These are phyloP conservation scores for Ascosphaera acerosa DNA, from an alignment of 2,329 filamentous ascomycete genomes.

Conservation along the genomic window DNA sequence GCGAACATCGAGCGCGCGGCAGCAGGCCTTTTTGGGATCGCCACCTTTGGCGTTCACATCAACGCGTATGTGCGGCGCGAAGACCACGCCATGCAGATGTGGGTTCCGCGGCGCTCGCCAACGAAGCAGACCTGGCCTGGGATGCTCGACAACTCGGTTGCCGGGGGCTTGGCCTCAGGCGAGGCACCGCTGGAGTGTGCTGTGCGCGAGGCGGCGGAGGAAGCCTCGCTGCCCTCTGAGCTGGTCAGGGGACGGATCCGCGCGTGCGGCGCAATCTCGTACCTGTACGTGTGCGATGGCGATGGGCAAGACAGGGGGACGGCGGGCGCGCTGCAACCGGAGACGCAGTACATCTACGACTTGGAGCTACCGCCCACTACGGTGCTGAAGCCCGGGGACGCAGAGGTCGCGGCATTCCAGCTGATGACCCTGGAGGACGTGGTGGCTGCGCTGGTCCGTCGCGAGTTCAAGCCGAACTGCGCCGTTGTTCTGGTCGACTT, in stretches of 20 bases:
- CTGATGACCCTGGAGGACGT: conserved; percentile 57
- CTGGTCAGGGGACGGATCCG: conserved; percentile 36
- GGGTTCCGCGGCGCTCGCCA: conserved; percentile 53
- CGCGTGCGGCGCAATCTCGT: conserved; percentile 48
- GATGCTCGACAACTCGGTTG: conserved; percentile 91
- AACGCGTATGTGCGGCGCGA: conserved; percentile 38
- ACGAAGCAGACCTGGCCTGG: conserved; percentile 68
- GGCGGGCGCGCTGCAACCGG: conserved; percentile 59
- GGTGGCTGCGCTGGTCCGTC: conserved; percentile 38
- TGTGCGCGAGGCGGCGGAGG: conserved; percentile 67
- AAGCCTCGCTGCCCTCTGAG: conserved; percentile 51
- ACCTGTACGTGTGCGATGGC: conserved; percentile 43
- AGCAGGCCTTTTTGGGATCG: conserved; percentile 45
- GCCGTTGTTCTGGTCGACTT: conserved; percentile 68
- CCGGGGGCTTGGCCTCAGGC: conserved; percentile 56
- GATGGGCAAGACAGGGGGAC: conserved; percentile 56
- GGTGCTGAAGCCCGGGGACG: conserved; percentile 52
- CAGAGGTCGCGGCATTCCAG: conserved; percentile 68
- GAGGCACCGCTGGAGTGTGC: conserved; percentile 62
- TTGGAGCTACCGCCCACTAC: conserved; percentile 46
- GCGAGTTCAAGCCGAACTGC: conserved; percentile 85
- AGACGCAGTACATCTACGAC: conserved; percentile 81
- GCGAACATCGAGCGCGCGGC: conserved; percentile 58
- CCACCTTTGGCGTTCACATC: conserved; percentile 62
- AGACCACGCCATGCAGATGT: conserved; percentile 42